A percentile compares a stretch with the other conserved stretches of the same genome.
Evolutionary conservation across 768 basidiomycete genomes (phyloP).

Genomic region (Leccinum longicurvipes): DNA sequence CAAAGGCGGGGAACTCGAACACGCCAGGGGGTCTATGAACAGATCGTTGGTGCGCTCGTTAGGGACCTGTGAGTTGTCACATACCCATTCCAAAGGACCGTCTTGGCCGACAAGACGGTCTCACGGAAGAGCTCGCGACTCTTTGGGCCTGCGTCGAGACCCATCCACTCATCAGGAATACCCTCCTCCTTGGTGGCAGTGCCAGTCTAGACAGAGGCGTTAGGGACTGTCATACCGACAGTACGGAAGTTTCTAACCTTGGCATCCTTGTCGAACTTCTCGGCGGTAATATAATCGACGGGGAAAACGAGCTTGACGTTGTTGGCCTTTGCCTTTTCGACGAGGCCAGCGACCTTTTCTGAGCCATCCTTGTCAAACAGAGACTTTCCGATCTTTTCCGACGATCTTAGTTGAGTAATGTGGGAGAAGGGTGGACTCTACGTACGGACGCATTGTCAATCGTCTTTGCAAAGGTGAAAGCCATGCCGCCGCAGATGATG

Average conservation of each 20-base stretch:
- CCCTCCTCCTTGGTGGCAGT: conserved; percentile 77
- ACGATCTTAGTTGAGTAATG: conserved; percentile 2
- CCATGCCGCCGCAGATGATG: conserved; percentile 98
- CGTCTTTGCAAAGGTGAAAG: conserved; percentile 98
- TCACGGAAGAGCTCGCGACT: conserved; percentile 75
- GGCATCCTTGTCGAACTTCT: conserved; percentile 94
- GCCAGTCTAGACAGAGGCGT: conserved; percentile 48
- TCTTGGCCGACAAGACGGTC: conserved; percentile 85
- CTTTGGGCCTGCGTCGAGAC: conserved; percentile 88
- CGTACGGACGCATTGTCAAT: conserved; percentile 72
- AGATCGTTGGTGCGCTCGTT: neutral
- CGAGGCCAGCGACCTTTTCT: conserved; percentile 75
- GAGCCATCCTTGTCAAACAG: conserved; percentile 90
- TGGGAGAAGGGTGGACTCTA: neutral
- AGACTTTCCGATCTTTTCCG: conserved; percentile 78
- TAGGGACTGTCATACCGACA: neutral
- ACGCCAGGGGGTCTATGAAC: conserved; percentile 85
- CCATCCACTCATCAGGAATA: conserved; percentile 93
- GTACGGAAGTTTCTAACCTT: conserved; percentile 43
- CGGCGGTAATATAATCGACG: conserved; percentile 89
- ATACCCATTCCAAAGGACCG: conserved; percentile 95
- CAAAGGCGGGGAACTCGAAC: conserved; percentile 94
- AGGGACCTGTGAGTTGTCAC: conserved; percentile 15
- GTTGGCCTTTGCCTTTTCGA: conserved; percentile 91
- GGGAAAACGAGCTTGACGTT: conserved; percentile 95